phyloP scores from a whole-genome alignment of 106 monocot species.

The Posidonia australis region DNA sequence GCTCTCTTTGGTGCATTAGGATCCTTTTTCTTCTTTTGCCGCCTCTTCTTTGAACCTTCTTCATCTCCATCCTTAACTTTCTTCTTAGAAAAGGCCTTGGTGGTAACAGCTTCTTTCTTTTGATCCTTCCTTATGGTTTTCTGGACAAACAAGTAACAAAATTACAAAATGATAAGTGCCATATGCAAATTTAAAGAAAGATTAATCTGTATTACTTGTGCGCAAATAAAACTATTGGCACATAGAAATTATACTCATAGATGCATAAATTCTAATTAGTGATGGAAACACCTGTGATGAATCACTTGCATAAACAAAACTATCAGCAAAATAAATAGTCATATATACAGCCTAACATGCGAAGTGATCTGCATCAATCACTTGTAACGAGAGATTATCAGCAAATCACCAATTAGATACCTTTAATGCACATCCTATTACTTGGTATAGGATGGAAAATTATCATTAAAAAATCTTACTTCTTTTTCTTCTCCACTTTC shows the following conservation, averaged over 20 bases:
- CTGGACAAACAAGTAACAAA: slow-evolving; percentile 15
- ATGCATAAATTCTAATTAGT: too few species aligned
- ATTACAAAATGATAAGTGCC: not conserved
- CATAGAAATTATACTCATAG: too few species aligned
- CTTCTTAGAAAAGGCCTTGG: slow-evolving; percentile 47
- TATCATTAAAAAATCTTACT: slow-evolving; percentile 14
- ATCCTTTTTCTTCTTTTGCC: slow-evolving; percentile 86
- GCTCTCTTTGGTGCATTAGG: slow-evolving; percentile 97
- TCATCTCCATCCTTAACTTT: slow-evolving; percentile 63
- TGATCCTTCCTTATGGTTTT: slow-evolving; percentile 54
- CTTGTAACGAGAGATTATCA: too few species aligned
- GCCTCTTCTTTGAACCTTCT: slow-evolving; percentile 69
- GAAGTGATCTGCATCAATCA: too few species aligned
- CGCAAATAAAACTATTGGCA: too few species aligned
- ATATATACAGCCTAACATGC: too few species aligned
- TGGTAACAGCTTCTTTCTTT: slow-evolving; percentile 48
- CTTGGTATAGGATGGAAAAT: not conserved
- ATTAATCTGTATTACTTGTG: too few species aligned
- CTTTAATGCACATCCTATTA: not conserved
- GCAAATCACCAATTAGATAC: not conserved
- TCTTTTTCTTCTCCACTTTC: slow-evolving; percentile 78
- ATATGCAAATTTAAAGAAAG: not conserved
- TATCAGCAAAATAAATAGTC: too few species aligned
- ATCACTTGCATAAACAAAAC: too few species aligned
- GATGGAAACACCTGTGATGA: too few species aligned